phyloP scores from a whole-genome alignment of 306 rosid species.

The Vigna trinervia region DNA sequence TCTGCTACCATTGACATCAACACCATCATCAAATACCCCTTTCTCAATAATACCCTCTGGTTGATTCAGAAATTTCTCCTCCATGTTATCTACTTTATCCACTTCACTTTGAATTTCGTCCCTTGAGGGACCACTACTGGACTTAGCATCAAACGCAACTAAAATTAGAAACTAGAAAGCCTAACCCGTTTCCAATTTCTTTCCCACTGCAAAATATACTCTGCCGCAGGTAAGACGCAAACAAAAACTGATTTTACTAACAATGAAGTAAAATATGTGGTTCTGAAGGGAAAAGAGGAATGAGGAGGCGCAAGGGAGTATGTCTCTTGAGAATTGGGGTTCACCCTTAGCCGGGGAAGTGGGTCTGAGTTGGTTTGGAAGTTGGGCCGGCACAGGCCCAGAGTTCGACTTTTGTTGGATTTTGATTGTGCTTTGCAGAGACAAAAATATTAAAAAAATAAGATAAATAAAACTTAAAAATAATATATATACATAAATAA shows the following conservation, averaged over 20 bases:
- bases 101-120: conserved; percentile 45
- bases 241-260: not conserved
- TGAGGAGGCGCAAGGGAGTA: too few relatives aligned
- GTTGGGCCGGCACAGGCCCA: too few relatives aligned
- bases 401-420: too few relatives aligned
- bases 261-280: not conserved
- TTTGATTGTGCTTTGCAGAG: too few relatives aligned
- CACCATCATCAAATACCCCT: conserved; percentile 48
- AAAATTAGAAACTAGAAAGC: conserved; percentile 36
- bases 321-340: too few relatives aligned
- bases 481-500: too few relatives aligned
- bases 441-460: too few relatives aligned
- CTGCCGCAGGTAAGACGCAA: not conserved
- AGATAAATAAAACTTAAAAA: too few relatives aligned
- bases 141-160: conserved; percentile 47
- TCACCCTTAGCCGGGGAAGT: too few relatives aligned
- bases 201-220: not conserved
- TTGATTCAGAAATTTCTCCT: conserved; percentile 41
- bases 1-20: conserved; percentile 37
- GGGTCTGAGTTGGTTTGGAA: too few relatives aligned
- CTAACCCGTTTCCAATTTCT: not conserved
- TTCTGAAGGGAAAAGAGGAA: too few relatives aligned
- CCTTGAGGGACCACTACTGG: conserved; percentile 49
- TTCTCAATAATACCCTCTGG: conserved; percentile 46
- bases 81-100: conserved; percentile 48